phyloP scores from a whole-genome alignment of 352 stramenopile genomes.

The Pelagophyceae sp. region DNA sequence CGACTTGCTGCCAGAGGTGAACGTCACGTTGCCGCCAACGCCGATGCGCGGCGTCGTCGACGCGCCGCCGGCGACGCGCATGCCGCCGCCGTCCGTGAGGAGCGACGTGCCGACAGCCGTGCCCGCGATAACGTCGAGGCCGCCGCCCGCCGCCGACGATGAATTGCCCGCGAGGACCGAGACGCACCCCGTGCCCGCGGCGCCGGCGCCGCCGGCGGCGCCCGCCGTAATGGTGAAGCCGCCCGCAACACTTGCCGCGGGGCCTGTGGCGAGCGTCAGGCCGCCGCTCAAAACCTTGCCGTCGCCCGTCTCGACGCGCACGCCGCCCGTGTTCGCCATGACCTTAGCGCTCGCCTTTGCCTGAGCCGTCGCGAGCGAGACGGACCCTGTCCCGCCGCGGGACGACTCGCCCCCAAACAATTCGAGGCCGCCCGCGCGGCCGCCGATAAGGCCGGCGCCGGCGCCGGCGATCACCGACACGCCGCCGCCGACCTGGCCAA shows the following conservation, averaged over 20 bases:
- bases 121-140: slow-evolving; percentile 13
- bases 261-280: too few species aligned
- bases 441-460: slow-evolving; percentile 30
- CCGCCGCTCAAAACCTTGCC: slow-evolving; percentile 1
- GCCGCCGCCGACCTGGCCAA: slow-evolving; percentile 20
- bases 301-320: slow-evolving; percentile 21
- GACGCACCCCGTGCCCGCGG: too few species aligned
- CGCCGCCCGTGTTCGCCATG: not conserved
- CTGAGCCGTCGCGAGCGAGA: too few species aligned
- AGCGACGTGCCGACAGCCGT: slow-evolving; percentile 26
- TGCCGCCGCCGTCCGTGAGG: slow-evolving; percentile 23
- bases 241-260: too few species aligned
- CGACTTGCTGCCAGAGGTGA: slow-evolving; percentile 12
- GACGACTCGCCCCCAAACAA: too few species aligned
- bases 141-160: slow-evolving; percentile 8
- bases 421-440: slow-evolving; percentile 27
- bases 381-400: too few species aligned
- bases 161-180: too few species aligned
- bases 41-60: slow-evolving; percentile 29
- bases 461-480: slow-evolving; percentile 31
- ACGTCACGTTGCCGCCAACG: slow-evolving; percentile 34
- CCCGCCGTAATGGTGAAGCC: too few species aligned
- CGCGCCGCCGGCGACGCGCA: slow-evolving; percentile 29
- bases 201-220: too few species aligned
- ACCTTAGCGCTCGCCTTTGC: slow-evolving; percentile 16